Evolutionary conservation across 345 rosid species (phyloP), one percentile per base, ranked within the genome.

Genomic region (Litchi chinensis): DNA sequence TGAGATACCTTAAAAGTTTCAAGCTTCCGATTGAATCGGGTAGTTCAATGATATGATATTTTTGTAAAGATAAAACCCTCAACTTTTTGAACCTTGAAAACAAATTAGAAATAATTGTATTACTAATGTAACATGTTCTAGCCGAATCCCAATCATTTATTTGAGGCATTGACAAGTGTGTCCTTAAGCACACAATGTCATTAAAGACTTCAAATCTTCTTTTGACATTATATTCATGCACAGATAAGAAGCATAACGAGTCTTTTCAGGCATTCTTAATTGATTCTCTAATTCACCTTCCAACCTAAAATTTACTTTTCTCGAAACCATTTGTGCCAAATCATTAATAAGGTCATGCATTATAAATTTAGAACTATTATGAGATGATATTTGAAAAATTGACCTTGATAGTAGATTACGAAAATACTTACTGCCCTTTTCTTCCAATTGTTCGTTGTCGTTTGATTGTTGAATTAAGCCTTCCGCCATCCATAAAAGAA

Each of bases 371-470:
- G 10, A 2, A 40, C 0, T 0, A 7, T 12, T 6, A 8, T 5
- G 5, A 22, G n/a, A 59, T 11, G 37, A 19, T 3, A 16, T 63
- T 39, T 71, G 74, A 16, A 84, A 71, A 8, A 84, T 22, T 0
- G 84, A 84, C 65, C 82, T 65, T 50, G 41, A 65, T 1, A 48
- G 0, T 13, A 81, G 43, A n/a, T 68, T 43, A 2, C 12, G 4
- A 8, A 84, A 78, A 52, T 39, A 79, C 21, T 65, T 3, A 19
- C n/a, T 15, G 10, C 76, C 76, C 65, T 4, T 40, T 24, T 16
- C 74, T 16, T 40, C 54, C 7, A 40, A 2, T 1, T 0, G 39
- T 0, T n/a, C 5, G 9, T 40, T 9, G 1, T 32, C n/a, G 0
- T 0, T 52, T 1, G 11, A 39, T 5, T 19, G 52, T 21, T 32